Evolutionary conservation across 1,284 basidiomycete genomes (phyloP).

Genomic region (Cutaneotrichosporon cavernicola): DNA sequence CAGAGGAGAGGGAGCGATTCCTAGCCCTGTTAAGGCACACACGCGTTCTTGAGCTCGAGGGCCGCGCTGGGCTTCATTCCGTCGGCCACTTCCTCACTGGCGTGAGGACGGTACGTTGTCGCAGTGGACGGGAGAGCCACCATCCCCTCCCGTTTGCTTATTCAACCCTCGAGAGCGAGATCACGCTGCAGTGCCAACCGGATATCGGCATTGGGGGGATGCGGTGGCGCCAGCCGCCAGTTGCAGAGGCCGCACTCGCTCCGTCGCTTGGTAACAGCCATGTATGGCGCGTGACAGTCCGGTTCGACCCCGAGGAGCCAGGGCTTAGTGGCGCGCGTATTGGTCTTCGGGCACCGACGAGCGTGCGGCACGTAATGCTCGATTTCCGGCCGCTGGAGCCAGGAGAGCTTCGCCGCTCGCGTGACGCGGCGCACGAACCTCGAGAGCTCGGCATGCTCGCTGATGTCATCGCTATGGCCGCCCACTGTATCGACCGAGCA

Average conservation of each 20-base stretch:
- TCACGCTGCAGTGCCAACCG: slow-evolving; percentile 7
- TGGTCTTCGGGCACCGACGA: background rate
- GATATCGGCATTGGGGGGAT: slow-evolving; percentile 3
- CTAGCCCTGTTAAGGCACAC: slow-evolving; percentile 6
- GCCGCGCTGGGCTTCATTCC: background rate
- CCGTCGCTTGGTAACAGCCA: background rate
- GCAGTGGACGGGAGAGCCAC: background rate
- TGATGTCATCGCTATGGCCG: slow-evolving; percentile 7
- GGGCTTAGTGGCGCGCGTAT: slow-evolving; percentile 8
- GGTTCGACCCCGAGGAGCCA: slow-evolving; percentile 13
- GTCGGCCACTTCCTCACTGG: slow-evolving; percentile 5
- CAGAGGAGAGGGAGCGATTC: slow-evolving; percentile 7
- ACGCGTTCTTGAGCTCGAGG: slow-evolving; percentile 11
- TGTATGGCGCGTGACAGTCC: background rate
- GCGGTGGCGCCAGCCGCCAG: slow-evolving; percentile 16
- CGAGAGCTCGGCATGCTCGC: slow-evolving; percentile 9
- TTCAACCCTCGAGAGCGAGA: background rate
- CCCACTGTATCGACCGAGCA: slow-evolving; percentile 1
- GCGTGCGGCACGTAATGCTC: background rate
- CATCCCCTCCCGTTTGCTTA: background rate
- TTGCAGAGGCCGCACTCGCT: slow-evolving; percentile 6
- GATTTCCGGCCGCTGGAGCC: slow-evolving; percentile 6
- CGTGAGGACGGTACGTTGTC: slow-evolving; percentile 8
- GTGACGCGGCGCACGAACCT: background rate
- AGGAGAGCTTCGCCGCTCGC: slow-evolving; percentile 2